Evolutionary conservation across 139 green algal species (phyloP), one percentile per base, ranked within the genome.

Genomic region (Haematococcus lacustris): DNA sequence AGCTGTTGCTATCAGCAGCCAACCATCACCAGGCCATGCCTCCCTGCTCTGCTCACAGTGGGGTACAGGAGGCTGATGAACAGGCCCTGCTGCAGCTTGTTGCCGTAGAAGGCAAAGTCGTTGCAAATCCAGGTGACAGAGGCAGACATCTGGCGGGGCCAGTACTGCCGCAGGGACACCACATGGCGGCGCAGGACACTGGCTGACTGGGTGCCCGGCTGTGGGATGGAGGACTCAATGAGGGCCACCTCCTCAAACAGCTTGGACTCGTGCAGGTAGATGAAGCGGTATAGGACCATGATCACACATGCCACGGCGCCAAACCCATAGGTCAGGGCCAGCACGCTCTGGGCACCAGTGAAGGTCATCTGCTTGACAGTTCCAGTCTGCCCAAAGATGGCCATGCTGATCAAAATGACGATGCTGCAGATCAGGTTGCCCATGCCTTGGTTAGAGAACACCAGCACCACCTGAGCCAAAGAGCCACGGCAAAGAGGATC

Each of bases 51-150:
- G 57, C 77, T 57, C 50, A 78, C 77, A 34, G 34, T 62, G 2
- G 80, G 80, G 65, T 75, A 83, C 39, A 86, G 73, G 30, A 83
- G 69, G 3, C 62, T 40, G 26, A 92, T 86, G 79, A 92, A 91
- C 0, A 74, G 38, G 25, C 41, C 71, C 70, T 92, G 82, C 73
- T 88, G 86, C 2, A 93, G 76, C 80, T 93, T 94, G 82, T 91
- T 91, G 51, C 89, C 77, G 33, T 91, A 92, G 73, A 88, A 90
- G 47, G 82, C 78, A 68, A 90, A 88, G 64, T 90, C 78, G 50
- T 71, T 77, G 47, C 63, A 63, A 30, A 77, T 59, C 72, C 72
- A 77, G 17, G 63, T 47, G 5, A 1, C 33, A n/a, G 63, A 71
- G 3, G 63, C 63, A 2, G 71, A 63, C 37, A 51, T 33, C 72